Percentiles rank a stretch among this genome's conserved stretches.
Conservation (phyloP, 441 rosid genomes). For the Gossypium armourianum region DNA sequence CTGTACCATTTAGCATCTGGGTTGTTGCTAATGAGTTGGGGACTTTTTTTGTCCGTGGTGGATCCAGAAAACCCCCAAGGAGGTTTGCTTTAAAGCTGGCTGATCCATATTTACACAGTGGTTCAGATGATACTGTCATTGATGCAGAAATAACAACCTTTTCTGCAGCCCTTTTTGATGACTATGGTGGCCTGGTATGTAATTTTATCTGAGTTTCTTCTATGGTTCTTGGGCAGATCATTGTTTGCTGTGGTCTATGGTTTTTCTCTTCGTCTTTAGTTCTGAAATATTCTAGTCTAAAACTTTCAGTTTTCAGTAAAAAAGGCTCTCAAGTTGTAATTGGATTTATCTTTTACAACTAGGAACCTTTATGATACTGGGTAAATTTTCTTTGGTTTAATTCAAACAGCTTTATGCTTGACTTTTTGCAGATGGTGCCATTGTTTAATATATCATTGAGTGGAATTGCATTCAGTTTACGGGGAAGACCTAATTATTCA, state of each 20-base stretch:
- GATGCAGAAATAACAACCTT: conserved; percentile 68
- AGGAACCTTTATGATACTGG: neutral
- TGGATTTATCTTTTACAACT: neutral
- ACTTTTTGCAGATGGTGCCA: conserved; percentile 81
- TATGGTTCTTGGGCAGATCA: neutral
- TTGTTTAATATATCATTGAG: conserved; percentile 68
- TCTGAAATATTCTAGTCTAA: neutral
- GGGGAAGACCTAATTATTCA: conserved; percentile 53
- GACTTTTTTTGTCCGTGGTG: conserved; percentile 70
- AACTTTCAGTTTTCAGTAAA: neutral
- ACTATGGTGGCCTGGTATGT: conserved; percentile 92
- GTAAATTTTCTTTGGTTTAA: conserved; percentile 11
- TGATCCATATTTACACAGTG: conserved; percentile 43
- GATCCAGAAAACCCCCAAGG: conserved; percentile 76
- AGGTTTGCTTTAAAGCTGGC: conserved; percentile 87
- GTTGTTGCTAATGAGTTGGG: conserved; percentile 61
- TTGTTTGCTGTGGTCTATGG: neutral
- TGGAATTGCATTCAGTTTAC: conserved; percentile 64
- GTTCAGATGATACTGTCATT: conserved; percentile 62
- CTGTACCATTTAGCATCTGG: conserved; percentile 84
- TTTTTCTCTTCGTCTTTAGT: neutral
- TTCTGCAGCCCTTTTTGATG: conserved; percentile 87
- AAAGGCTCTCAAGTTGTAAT: neutral
- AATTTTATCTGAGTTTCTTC: neutral
- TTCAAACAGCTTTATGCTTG: conserved; percentile 13